Conservation (phyloP, 2,329 filamentous ascomycete genomes). For the Parascedosporium putredinis region DNA sequence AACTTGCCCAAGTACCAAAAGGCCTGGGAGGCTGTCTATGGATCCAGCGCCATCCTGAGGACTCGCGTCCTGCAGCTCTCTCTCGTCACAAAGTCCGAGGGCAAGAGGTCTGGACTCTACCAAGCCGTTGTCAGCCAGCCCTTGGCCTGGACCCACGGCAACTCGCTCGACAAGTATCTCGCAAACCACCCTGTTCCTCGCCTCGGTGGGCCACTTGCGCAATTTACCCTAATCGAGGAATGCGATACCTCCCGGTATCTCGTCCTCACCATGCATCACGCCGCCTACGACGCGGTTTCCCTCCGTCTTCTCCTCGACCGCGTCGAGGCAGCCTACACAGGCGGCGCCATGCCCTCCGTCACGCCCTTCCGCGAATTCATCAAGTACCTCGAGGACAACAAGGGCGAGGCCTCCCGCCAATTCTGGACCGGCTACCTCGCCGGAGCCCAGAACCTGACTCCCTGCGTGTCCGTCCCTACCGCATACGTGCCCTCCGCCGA, state of each 20-base stretch:
- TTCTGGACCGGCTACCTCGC: constrained; percentile 37
- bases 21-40: constrained; percentile 22
- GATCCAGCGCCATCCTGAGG: constrained; percentile 31
- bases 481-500: constrained; percentile 32
- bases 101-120: constrained; percentile 23
- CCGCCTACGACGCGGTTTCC: constrained; percentile 46
- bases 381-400: constrained; percentile 31
- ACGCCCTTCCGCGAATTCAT: constrained; percentile 36
- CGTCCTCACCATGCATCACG: constrained; percentile 45
- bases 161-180: constrained; percentile 29
- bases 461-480: constrained; percentile 33
- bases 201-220: constrained; percentile 32
- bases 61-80: constrained; percentile 37
- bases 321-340: constrained; percentile 33
- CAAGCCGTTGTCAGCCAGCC: constrained; percentile 35
- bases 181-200: constrained; percentile 26
- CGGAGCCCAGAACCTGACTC: constrained; percentile 20
- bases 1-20: constrained; percentile 16
- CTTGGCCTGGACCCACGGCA: constrained; percentile 23
- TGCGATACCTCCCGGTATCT: constrained; percentile 26
- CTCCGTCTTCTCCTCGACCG: constrained; percentile 38
- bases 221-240: constrained; percentile 12
- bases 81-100: constrained; percentile 13
- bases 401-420: constrained; percentile 26
- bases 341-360: constrained; percentile 15